Percentiles rank a stretch among this genome's conserved stretches.
Evolutionary conservation across 805 yeast species (phyloP).

Genomic region (Priceomyces carsonii): DNA sequence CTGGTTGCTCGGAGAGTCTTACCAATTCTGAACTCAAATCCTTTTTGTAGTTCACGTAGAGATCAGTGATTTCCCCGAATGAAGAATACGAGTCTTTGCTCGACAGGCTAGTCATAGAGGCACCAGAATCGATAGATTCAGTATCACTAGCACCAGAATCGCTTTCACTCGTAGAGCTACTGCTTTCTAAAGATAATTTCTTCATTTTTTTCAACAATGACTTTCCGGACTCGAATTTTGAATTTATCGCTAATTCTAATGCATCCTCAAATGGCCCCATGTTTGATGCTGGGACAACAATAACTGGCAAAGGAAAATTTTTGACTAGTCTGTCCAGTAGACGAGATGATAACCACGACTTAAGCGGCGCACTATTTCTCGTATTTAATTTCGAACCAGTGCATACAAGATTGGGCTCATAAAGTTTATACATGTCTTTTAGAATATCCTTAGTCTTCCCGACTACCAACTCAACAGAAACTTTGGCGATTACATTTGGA

Average conservation of each 20-base stretch:
- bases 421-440: constrained; percentile 58
- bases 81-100: constrained; percentile 37
- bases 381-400: constrained; percentile 54
- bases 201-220: neutral
- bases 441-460: constrained; percentile 58
- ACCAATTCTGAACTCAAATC: constrained; percentile 18
- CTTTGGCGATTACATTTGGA: constrained; percentile 47
- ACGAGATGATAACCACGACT: constrained; percentile 62
- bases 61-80: constrained; percentile 38
- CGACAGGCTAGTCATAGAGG: constrained; percentile 17
- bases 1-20: constrained; percentile 12
- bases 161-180: too few relatives aligned
- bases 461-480: constrained; percentile 61
- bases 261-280: constrained; percentile 52
- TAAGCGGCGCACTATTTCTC: constrained; percentile 48
- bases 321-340: constrained; percentile 65
- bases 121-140: constrained; percentile 18
- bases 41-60: constrained; percentile 29
- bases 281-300: constrained; percentile 63
- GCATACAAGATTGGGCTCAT: constrained; percentile 59
- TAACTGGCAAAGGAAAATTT: constrained; percentile 64
- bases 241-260: constrained; percentile 35
- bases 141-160: constrained; percentile 10
- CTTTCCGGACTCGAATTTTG: neutral
- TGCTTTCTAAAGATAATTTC: too few relatives aligned